Evolutionary conservation across 768 basidiomycete genomes (phyloP).

Genomic region (Cantharellus cinnabarinus): DNA sequence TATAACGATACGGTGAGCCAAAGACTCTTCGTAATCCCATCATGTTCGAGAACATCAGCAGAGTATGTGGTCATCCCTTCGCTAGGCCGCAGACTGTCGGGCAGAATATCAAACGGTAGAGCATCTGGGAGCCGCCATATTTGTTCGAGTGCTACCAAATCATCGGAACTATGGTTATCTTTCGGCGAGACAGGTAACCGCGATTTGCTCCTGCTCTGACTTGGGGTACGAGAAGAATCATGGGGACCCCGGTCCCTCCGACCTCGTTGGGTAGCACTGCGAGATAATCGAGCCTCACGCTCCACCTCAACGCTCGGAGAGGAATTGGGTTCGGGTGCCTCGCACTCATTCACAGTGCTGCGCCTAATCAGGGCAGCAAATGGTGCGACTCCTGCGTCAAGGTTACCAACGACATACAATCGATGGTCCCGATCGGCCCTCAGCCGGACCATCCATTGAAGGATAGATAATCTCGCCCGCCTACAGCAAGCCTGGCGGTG

Average conservation of each 20-base stretch:
- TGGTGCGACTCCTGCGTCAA: conserved; percentile 23
- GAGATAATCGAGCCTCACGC: neutral
- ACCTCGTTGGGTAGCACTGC: neutral
- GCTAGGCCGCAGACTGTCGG: conserved; percentile 40
- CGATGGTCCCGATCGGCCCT: conserved; percentile 81
- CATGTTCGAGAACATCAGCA: conserved; percentile 12
- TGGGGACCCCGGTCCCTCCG: neutral
- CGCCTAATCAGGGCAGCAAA: conserved; percentile 50
- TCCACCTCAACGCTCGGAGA: neutral
- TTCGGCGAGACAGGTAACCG: neutral
- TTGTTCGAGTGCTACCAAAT: neutral
- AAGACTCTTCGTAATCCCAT: conserved; percentile 13
- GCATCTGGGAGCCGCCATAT: conserved; percentile 55
- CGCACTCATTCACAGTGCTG: conserved; percentile 7
- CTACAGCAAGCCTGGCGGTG: conserved; percentile 17
- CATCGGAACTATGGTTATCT: neutral
- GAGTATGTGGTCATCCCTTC: conserved; percentile 21
- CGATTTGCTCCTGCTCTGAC: neutral
- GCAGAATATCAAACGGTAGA: conserved; percentile 36
- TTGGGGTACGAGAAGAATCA: neutral
- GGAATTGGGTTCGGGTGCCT: neutral
- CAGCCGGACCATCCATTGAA: conserved; percentile 78
- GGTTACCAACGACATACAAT: conserved; percentile 43
- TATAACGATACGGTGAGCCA: conserved; percentile 58
- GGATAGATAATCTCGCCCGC: conserved; percentile 42